Percentiles rank a stretch among this genome's conserved stretches.
Conservation (phyloP, 257 asterid species). For the Paulownia fortunei region DNA sequence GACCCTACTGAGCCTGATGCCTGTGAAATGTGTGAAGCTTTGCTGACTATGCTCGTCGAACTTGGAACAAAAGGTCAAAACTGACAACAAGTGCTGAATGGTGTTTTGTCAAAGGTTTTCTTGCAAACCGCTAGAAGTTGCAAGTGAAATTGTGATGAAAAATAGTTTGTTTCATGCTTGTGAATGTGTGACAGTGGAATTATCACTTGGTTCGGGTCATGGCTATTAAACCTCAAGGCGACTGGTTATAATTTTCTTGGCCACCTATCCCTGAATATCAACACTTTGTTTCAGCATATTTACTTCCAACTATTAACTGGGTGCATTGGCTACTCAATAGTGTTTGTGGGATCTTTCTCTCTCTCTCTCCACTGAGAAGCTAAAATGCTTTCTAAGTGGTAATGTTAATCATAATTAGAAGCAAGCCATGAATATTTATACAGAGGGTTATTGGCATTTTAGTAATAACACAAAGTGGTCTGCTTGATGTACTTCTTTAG, state of each 20-base stretch:
- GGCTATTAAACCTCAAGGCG: not conserved
- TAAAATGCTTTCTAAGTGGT: not conserved
- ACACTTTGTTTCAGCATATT: not conserved
- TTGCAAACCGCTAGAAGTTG: not conserved
- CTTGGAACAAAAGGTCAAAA: conserved; percentile 45
- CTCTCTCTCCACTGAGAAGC: not conserved
- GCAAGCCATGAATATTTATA: not conserved
- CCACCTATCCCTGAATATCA: not conserved
- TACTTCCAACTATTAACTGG: not conserved
- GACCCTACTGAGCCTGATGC: conserved; percentile 64
- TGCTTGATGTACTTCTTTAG: not conserved
- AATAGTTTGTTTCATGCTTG: not conserved
- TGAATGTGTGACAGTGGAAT: not conserved
- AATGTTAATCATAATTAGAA: not conserved
- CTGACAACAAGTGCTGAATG: not conserved
- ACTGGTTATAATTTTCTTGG: not conserved
- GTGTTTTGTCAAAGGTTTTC: not conserved
- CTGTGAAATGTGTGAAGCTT: conserved; percentile 85
- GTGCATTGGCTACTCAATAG: not conserved
- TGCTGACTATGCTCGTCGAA: conserved; percentile 75
- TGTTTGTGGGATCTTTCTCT: not conserved
- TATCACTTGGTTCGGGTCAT: not conserved
- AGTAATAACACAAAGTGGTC: not conserved
- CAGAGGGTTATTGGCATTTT: not conserved
- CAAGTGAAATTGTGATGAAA: not conserved